Conservation (phyloP, 2,329 filamentous ascomycete genomes). For the Ascochyta fabae region DNA sequence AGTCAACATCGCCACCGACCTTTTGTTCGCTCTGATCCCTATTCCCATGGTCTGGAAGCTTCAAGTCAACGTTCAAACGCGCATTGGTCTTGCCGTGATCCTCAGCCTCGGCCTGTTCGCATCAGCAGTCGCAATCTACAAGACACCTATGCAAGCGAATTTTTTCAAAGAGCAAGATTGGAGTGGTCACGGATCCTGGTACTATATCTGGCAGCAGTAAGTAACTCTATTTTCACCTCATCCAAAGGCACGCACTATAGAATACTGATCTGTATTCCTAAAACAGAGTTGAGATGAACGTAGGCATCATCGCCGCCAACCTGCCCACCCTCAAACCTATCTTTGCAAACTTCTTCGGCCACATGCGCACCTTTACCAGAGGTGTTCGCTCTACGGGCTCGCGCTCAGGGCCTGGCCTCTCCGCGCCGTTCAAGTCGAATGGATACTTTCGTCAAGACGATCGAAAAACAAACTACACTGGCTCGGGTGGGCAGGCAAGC, state of each 20-base stretch:
- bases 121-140: conserved; percentile 31
- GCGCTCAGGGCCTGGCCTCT: conserved; percentile 6
- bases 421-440: conserved; percentile 22
- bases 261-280: conserved; percentile 27
- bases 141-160: conserved; percentile 36
- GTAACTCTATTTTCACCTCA: background rate
- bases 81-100: conserved; percentile 44
- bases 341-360: conserved; percentile 33
- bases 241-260: conserved; percentile 4
- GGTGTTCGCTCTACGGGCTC: conserved; percentile 18
- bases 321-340: conserved; percentile 40
- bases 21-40: conserved; percentile 51
- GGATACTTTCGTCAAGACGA: conserved; percentile 28
- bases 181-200: conserved; percentile 32
- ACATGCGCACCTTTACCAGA: conserved; percentile 28
- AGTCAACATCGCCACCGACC: conserved; percentile 50
- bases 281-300: conserved; percentile 38
- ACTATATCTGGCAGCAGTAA: conserved; percentile 38
- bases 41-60: conserved; percentile 53
- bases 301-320: conserved; percentile 41
- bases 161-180: conserved; percentile 39
- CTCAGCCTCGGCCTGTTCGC: conserved; percentile 48
- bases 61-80: conserved; percentile 51
- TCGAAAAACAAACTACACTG: background rate
- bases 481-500: background rate